Conservation (phyloP, 2,329 filamentous ascomycete species). For the Fusarium circinatum region DNA sequence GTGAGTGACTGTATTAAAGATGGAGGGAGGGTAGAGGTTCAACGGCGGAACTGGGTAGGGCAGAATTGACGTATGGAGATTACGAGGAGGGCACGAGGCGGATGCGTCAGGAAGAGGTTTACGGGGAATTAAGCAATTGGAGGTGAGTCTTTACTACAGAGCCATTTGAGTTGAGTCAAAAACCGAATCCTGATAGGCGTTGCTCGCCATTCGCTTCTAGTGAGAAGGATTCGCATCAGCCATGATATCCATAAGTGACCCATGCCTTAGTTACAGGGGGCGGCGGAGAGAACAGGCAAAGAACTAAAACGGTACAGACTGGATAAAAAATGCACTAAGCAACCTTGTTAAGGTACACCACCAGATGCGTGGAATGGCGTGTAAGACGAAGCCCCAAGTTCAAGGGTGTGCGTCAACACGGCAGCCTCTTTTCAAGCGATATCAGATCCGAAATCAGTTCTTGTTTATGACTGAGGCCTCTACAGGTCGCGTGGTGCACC, state of each 20-base stretch:
- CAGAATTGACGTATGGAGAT: slow-evolving; percentile 40
- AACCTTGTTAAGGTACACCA: slow-evolving; percentile 5
- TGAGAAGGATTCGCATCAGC: slow-evolving; percentile 22
- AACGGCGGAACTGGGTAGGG: slow-evolving; percentile 35
- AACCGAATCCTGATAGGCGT: background rate
- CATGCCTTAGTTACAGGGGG: slow-evolving; percentile 5
- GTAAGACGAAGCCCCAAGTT: background rate
- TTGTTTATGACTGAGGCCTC: slow-evolving; percentile 21
- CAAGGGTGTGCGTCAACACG: slow-evolving; percentile 10
- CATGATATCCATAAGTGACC: background rate
- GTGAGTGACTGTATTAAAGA: slow-evolving; percentile 19
- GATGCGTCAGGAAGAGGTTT: slow-evolving; percentile 7
- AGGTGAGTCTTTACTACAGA: slow-evolving; percentile 12
- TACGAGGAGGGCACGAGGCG: slow-evolving; percentile 37
- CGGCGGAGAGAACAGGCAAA: background rate
- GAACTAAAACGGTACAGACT: slow-evolving; percentile 2
- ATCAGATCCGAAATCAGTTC: slow-evolving; percentile 25
- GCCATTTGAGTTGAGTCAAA: background rate
- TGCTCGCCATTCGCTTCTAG: slow-evolving; percentile 2
- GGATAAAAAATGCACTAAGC: background rate
- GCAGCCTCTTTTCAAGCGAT: slow-evolving; percentile 18
- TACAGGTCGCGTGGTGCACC: slow-evolving; percentile 20
- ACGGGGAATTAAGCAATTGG: slow-evolving; percentile 11
- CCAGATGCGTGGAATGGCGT: slow-evolving; percentile 11
- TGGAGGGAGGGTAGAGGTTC: slow-evolving; percentile 22